Percentiles rank a stretch among this genome's conserved stretches.
Conservation (phyloP, 2,329 filamentous ascomycete genomes). For the Penicillium expansum region DNA sequence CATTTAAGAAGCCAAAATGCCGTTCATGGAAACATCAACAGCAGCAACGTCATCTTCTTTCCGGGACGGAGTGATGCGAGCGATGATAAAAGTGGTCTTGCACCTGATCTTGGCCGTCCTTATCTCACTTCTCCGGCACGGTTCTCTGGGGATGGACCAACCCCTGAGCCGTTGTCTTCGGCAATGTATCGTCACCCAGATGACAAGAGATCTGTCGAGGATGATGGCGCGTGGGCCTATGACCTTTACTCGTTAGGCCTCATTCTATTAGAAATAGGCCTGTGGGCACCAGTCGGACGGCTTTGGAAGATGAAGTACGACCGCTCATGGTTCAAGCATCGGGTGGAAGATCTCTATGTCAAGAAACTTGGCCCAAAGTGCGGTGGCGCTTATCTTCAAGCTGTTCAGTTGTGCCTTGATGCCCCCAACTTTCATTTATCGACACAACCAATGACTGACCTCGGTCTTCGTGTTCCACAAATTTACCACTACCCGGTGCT, state of each 20-base stretch:
- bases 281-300: conserved; percentile 62
- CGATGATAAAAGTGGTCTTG: conserved; percentile 36
- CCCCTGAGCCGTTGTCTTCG: conserved; percentile 44
- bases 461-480: conserved; percentile 41
- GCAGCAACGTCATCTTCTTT: conserved; percentile 62
- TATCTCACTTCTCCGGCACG: conserved; percentile 60
- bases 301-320: conserved; percentile 65
- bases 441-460: conserved; percentile 42
- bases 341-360: conserved; percentile 62
- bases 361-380: conserved; percentile 62
- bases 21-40: conserved; percentile 63
- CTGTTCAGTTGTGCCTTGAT: conserved; percentile 60
- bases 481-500: conserved; percentile 44
- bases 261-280: conserved; percentile 60
- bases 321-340: conserved; percentile 59
- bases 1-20: conserved; percentile 57
- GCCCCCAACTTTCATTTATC: conserved; percentile 53
- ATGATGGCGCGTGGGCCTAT: conserved; percentile 43
- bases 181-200: conserved; percentile 63
- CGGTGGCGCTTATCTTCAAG: conserved; percentile 61
- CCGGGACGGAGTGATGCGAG: conserved; percentile 36
- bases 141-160: conserved; percentile 53
- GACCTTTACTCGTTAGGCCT: conserved; percentile 63
- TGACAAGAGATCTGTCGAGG: conserved; percentile 40
- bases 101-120: conserved; percentile 52